Percentiles rank a stretch among this genome's conserved stretches.
phyloP scores from a whole-genome alignment of 2,329 filamentous ascomycete species.

The Trichoderma citrinoviride region DNA sequence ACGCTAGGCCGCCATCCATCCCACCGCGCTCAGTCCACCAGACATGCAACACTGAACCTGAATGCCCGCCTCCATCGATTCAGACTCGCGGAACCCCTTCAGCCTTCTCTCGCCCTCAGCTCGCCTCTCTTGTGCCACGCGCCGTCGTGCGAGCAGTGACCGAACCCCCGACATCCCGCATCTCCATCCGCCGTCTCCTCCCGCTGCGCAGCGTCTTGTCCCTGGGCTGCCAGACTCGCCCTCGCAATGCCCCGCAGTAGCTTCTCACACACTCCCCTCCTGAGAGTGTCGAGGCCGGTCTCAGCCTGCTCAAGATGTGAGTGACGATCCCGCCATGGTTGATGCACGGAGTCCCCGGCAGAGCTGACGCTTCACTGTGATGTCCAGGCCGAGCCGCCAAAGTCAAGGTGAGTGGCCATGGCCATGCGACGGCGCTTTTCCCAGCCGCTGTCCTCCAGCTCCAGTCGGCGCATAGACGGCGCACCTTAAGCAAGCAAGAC shows the following conservation, averaged over 20 bases:
- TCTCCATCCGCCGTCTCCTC: neutral
- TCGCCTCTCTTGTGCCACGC: too few relatives aligned
- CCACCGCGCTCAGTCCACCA: too few relatives aligned
- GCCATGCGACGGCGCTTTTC: constrained; percentile 5
- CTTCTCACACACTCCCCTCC: constrained; percentile 55
- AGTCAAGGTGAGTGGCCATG: constrained; percentile 64
- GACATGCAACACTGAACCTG: too few relatives aligned
- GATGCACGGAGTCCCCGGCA: neutral
- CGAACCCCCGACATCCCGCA: neutral
- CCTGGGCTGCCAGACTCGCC: neutral
- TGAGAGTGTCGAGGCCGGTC: constrained; percentile 75
- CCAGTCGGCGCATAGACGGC: neutral
- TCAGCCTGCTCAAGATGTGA: constrained; percentile 75
- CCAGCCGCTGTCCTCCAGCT: neutral
- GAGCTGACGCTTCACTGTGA: constrained; percentile 12
- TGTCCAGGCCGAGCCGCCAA: constrained; percentile 75
- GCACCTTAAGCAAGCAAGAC: neutral
- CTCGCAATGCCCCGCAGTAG: constrained; percentile 45
- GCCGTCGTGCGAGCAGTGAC: neutral
- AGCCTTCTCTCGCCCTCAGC: neutral
- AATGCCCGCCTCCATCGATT: too few relatives aligned
- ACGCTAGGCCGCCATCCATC: constrained; percentile 7
- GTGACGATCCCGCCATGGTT: constrained; percentile 24
- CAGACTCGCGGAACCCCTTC: neutral
- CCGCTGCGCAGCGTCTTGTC: neutral